These are phyloP conservation scores for Colletotrichum orbiculare DNA, from an alignment of 2,329 filamentous ascomycete species.

Conservation along the genomic window DNA sequence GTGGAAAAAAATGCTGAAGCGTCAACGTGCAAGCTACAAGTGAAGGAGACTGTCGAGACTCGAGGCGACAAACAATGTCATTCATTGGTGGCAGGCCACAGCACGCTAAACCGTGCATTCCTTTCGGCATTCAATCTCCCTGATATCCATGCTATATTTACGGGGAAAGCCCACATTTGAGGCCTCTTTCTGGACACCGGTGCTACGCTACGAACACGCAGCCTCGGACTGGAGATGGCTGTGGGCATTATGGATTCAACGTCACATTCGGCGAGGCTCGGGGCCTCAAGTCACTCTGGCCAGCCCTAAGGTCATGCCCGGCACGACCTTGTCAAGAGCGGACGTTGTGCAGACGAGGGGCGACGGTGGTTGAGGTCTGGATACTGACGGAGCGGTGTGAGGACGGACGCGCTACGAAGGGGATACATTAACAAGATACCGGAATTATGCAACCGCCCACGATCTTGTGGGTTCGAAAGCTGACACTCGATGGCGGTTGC, in stretches of 20 bases:
- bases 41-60: no score
- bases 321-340: background rate
- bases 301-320: conserved; percentile 10
- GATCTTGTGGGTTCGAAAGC: background rate
- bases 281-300: background rate
- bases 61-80: no score
- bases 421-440: conserved; percentile 29
- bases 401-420: conserved; percentile 21
- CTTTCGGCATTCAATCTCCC: background rate
- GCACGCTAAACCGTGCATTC: no score
- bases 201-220: no score
- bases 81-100: no score
- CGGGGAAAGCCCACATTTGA: background rate
- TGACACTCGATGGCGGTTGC: no score
- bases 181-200: no score
- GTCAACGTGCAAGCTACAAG: no score
- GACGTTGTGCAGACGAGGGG: background rate
- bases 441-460: conserved; percentile 21
- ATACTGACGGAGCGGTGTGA: conserved; percentile 3
- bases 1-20: no score
- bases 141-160: background rate
- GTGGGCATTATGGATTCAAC: no score
- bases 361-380: background rate
- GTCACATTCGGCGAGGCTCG: no score
- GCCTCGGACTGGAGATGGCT: no score